Base-by-base conservation (phyloP, 1,284 basidiomycete genomes). In the Bjerkandera adusta region DNA sequence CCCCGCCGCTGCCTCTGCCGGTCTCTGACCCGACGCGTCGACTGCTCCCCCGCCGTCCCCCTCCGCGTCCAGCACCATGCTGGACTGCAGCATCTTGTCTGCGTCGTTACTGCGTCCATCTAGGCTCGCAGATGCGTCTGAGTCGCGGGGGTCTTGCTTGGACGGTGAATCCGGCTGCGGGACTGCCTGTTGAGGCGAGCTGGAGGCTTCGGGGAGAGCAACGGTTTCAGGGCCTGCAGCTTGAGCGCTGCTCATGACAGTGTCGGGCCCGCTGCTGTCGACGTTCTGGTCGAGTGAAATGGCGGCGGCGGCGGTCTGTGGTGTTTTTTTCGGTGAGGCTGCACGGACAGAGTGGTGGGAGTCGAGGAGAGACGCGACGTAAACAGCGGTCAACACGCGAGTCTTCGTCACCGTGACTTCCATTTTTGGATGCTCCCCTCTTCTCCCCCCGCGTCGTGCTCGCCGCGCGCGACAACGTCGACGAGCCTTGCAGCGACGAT, bases 241-340 rank as follows among this genome's bases (percentile, higher is more conserved):
- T 52, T 58, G 51, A 45, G 57, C 56, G 57, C 60, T 61, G 60
- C 60, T 64, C 62, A 64, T 64, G 58, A 57, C 60, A 54, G 55
- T 42, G 47, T 47, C 37, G 49, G 51, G 39, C 57, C 49, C 51
- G 47, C 52, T 49, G 13, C 13, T 26, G 20, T 24, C 12, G 8
- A 16, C 33, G 25, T 16, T 13, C 16, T 41, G 26, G 39, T 20
- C 21, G 30, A 24, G 49, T 33, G 43, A 20, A 40, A 35, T 27
- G 35, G 29, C 21, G 4, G n/a, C 25, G 36, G 32, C 21, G 24
- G 44, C 38, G 36, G 46, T 48, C 44, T 35, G 45, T 34, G 25
- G 43, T 29, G 38, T 42, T 49, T 50, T 51, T 44, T 39, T 41
- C 48, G 45, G 45, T 45, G 43, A 37, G 47, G 37, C 48, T 44